Evolutionary conservation across 169 alveolate genomes (phyloP).

Genomic region (Eimeria falciformis): DNA sequence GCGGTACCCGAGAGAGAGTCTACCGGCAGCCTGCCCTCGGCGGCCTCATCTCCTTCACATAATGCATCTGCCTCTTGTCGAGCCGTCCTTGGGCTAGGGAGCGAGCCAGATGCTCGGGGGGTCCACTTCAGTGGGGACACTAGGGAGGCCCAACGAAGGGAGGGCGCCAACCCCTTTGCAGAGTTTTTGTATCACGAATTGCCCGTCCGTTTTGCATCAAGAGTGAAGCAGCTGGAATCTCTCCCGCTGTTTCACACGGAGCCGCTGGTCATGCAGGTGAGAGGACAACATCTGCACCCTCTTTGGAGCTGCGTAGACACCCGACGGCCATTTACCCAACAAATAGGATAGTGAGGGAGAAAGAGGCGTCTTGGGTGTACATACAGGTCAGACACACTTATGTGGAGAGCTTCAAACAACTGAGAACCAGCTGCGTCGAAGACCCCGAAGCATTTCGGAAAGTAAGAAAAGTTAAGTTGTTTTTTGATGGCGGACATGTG

Average conservation of each 20-base stretch:
- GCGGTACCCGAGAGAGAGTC: background rate
- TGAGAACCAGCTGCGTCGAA: slow-evolving; percentile 22
- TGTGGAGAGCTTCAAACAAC: slow-evolving; percentile 74
- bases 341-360: background rate
- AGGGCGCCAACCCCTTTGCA: background rate
- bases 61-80: background rate
- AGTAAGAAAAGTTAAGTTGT: background rate
- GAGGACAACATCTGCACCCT: background rate
- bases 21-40: background rate
- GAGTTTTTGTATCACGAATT: slow-evolving; percentile 36
- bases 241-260: slow-evolving; percentile 49
- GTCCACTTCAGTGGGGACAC: background rate
- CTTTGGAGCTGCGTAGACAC: background rate
- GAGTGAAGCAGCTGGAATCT: slow-evolving; percentile 50
- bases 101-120: background rate
- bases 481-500: too few relatives aligned
- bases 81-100: background rate
- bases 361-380: too few relatives aligned
- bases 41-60: background rate
- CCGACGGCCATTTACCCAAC: background rate
- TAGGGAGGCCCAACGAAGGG: background rate
- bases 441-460: slow-evolving; percentile 14
- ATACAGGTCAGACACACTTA: slow-evolving; percentile 65
- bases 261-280: slow-evolving; percentile 37
- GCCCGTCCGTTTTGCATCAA: slow-evolving; percentile 49